These are phyloP conservation scores for Hyaloscypha hepaticicola DNA, from an alignment of 495 filamentous ascomycete genomes.

Conservation along the genomic window DNA sequence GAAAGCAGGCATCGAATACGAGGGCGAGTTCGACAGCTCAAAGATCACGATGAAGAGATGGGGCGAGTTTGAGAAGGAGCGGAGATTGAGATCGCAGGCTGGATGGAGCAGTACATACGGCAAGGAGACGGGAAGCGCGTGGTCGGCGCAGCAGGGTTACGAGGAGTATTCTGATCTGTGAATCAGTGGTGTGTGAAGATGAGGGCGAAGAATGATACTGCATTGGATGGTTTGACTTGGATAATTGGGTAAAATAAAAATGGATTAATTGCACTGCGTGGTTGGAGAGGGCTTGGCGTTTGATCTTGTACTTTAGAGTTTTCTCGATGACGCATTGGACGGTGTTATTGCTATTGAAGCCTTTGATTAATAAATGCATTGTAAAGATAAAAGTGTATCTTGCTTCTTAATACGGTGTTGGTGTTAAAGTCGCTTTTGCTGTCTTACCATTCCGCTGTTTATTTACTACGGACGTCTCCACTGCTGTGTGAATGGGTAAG, in stretches of 20 bases:
- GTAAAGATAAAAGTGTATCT: neutral
- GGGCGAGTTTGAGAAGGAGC: conserved; percentile 88
- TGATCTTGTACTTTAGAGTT: neutral
- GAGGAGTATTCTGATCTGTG: conserved; percentile 30
- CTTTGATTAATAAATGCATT: neutral
- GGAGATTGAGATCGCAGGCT: conserved; percentile 24
- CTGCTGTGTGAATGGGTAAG: too few relatives aligned
- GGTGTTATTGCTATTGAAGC: neutral
- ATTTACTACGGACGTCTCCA: too few relatives aligned
- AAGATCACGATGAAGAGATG: conserved; percentile 99
- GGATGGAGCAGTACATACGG: conserved; percentile 21
- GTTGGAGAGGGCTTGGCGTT: neutral
- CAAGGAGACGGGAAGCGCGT: conserved; percentile 16
- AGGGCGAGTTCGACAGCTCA: conserved; percentile 95
- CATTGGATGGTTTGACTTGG: conserved; percentile 18
- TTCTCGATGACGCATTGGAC: neutral
- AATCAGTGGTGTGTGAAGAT: neutral
- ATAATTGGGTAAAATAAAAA: neutral
- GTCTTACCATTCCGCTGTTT: too few relatives aligned
- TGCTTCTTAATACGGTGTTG: too few relatives aligned
- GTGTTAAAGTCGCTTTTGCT: too few relatives aligned
- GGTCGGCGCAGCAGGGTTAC: conserved; percentile 21
- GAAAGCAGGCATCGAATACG: conserved; percentile 73
- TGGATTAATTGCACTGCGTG: conserved; percentile 11
- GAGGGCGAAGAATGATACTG: neutral